Percentiles rank a stretch among this genome's conserved stretches.
phyloP scores from a whole-genome alignment of 306 rosid species.

The Cyclanthera cordifolia region DNA sequence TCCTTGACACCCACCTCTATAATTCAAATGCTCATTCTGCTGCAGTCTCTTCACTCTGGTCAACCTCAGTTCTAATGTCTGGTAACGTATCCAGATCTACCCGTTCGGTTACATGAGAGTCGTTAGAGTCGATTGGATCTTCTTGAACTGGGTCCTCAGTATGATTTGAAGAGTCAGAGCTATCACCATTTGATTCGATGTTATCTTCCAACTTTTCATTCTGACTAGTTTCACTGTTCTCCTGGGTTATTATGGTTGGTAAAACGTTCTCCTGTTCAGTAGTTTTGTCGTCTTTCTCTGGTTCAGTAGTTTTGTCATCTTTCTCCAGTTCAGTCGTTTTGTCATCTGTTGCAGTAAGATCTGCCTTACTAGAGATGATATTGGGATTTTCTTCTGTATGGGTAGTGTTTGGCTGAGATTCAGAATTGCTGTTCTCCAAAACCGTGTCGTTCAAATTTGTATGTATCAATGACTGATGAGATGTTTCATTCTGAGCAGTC shows the following conservation, averaged over 20 bases:
- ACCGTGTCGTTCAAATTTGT: background rate
- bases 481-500: constrained; percentile 11
- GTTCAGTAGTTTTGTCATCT: constrained; percentile 15
- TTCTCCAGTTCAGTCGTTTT: background rate
- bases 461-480: background rate
- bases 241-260: constrained; percentile 24
- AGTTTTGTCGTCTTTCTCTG: background rate
- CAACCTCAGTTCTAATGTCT: constrained; percentile 40
- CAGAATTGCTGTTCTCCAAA: constrained; percentile 23
- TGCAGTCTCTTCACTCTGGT: constrained; percentile 43
- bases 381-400: constrained; percentile 26
- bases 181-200: constrained; percentile 20
- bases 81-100: constrained; percentile 66
- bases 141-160: constrained; percentile 30
- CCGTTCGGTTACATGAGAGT: constrained; percentile 33
- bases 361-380: constrained; percentile 14
- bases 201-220: constrained; percentile 29
- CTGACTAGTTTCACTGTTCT: constrained; percentile 23
- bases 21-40: constrained; percentile 33
- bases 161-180: constrained; percentile 27
- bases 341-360: constrained; percentile 21
- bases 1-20: constrained; percentile 7
- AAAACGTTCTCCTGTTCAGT: background rate
- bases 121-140: constrained; percentile 60
- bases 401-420: constrained; percentile 17